Evolutionary conservation across 164 flowering plant species (phyloP).

Genomic region (Piper betle): DNA sequence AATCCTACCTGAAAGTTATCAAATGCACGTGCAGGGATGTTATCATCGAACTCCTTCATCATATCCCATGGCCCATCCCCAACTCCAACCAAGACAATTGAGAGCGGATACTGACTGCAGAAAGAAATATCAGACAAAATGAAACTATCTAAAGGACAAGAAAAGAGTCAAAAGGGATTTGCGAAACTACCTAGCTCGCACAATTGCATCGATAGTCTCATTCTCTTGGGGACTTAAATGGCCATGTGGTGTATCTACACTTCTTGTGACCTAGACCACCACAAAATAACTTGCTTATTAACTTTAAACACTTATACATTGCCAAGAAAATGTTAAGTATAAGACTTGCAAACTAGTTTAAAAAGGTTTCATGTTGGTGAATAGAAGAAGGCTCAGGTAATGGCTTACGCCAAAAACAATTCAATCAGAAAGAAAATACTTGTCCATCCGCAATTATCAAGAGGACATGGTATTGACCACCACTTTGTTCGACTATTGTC

Average conservation of each 20-base stretch:
- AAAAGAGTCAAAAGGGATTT: background rate
- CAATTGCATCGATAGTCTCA: constrained; percentile 5
- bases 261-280: constrained; percentile 4
- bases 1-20: constrained; percentile 67
- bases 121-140: background rate
- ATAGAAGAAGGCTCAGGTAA: no score
- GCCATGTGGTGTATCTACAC: constrained; percentile 3
- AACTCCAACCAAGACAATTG: constrained; percentile 68
- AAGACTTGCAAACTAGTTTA: no score
- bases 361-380: no score
- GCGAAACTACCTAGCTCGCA: constrained; percentile 2
- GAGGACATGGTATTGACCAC: constrained; percentile 91
- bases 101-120: constrained; percentile 36
- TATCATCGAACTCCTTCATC: constrained; percentile 69
- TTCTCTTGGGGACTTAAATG: constrained; percentile 6
- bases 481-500: constrained; percentile 75
- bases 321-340: no score
- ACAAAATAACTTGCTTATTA: background rate
- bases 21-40: constrained; percentile 53
- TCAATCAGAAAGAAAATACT: constrained; percentile 24
- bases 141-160: background rate
- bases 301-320: background rate
- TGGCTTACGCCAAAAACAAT: background rate
- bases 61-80: constrained; percentile 91
- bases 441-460: constrained; percentile 98